These are phyloP conservation scores for Babesia gibsoni DNA, from an alignment of 169 alveolate species.

Conservation along the genomic window DNA sequence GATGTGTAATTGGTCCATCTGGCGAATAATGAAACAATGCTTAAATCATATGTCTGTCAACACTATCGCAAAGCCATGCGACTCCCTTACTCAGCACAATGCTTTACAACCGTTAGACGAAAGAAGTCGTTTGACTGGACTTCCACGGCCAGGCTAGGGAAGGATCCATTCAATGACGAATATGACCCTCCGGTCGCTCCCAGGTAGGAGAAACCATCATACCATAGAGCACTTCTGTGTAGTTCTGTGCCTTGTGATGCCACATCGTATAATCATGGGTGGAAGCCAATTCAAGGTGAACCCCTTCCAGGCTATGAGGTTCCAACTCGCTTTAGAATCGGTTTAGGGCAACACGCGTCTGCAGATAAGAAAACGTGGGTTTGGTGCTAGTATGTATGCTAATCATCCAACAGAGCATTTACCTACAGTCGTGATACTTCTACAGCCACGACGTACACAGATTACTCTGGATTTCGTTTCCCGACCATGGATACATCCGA, in stretches of 20 bases:
- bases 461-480: slow-evolving; percentile 72
- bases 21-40: too few species aligned
- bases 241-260: slow-evolving; percentile 30
- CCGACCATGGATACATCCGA: slow-evolving; percentile 81
- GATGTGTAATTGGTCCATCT: too few species aligned
- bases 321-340: slow-evolving; percentile 54
- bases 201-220: background rate
- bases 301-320: slow-evolving; percentile 51
- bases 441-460: slow-evolving; percentile 57
- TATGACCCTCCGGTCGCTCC: slow-evolving; percentile 59
- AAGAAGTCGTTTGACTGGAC: background rate
- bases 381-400: background rate
- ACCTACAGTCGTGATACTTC: slow-evolving; percentile 69
- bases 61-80: too few species aligned
- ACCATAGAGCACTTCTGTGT: background rate
- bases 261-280: slow-evolving; percentile 6
- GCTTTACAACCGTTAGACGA: background rate
- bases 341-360: slow-evolving; percentile 43
- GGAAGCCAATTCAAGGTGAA: slow-evolving; percentile 41
- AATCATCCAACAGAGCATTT: slow-evolving; percentile 32
- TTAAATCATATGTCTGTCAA: too few species aligned
- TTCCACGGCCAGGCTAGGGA: background rate
- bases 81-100: too few species aligned
- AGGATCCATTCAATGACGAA: background rate
- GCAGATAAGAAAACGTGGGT: slow-evolving; percentile 27